These are phyloP conservation scores for Aspergillus carbonarius DNA, from an alignment of 2,329 filamentous ascomycete species.

Conservation along the genomic window DNA sequence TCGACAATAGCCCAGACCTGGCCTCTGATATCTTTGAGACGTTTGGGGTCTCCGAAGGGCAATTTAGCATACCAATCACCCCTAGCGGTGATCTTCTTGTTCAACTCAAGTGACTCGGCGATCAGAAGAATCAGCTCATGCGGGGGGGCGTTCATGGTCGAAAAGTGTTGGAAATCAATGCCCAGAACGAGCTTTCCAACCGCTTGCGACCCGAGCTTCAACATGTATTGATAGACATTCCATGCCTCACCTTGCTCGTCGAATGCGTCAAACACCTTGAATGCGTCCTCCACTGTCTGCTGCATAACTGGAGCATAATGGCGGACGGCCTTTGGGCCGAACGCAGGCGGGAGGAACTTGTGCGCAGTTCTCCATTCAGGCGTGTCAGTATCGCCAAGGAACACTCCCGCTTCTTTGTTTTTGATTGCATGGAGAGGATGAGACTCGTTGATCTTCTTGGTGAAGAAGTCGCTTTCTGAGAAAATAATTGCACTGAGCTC, in stretches of 20 bases:
- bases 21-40: conserved; percentile 29
- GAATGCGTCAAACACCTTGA: conserved; percentile 49
- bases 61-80: conserved; percentile 58
- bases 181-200: conserved; percentile 48
- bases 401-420: conserved; percentile 29
- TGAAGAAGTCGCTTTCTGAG: conserved; percentile 54
- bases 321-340: conserved; percentile 60
- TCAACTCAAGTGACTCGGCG: conserved; percentile 53
- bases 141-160: conserved; percentile 44
- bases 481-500: conserved; percentile 49
- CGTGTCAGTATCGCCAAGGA: conserved; percentile 36
- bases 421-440: conserved; percentile 34
- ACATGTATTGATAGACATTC: conserved; percentile 53
- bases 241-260: conserved; percentile 47
- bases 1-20: conserved; percentile 23
- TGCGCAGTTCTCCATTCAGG: conserved; percentile 47
- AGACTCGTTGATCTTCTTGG: conserved; percentile 48
- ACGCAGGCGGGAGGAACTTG: conserved; percentile 61
- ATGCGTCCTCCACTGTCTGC: conserved; percentile 52
- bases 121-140: conserved; percentile 55
- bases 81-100: conserved; percentile 58
- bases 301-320: conserved; percentile 64
- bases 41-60: conserved; percentile 58
- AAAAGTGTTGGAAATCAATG: conserved; percentile 49
- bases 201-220: conserved; percentile 48